A percentile compares a stretch with the other conserved stretches of the same genome.
Evolutionary conservation across 2,329 filamentous ascomycete genomes (phyloP).

Genomic region (Cladosporium velox): DNA sequence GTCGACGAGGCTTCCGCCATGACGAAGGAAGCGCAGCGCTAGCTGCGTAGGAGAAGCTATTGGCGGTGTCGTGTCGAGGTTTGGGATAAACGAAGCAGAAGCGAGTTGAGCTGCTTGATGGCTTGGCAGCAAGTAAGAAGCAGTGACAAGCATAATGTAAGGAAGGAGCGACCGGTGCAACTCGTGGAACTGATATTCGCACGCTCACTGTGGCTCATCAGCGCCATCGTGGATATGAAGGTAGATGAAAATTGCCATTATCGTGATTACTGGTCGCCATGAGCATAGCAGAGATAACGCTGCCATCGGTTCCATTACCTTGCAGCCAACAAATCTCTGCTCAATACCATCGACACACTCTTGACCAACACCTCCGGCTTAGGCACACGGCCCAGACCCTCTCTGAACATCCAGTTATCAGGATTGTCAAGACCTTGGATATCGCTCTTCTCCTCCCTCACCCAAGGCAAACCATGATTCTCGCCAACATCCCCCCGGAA

Average conservation of each 20-base stretch:
- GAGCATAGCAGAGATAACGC: neutral
- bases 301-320: neutral
- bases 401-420: conserved; percentile 12
- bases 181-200: no score
- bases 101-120: neutral
- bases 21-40: neutral
- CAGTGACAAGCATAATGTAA: neutral
- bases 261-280: neutral
- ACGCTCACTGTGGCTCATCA: neutral
- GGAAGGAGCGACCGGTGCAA: neutral
- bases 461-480: conserved; percentile 1
- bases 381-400: conserved; percentile 8
- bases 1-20: neutral
- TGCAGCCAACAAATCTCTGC: conserved; percentile 10
- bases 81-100: neutral
- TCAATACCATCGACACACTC: conserved; percentile 11
- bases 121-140: neutral
- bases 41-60: neutral
- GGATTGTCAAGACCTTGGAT: conserved; percentile 11
- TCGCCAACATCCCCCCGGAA: conserved; percentile 11
- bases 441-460: conserved; percentile 14
- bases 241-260: neutral
- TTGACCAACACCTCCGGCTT: conserved; percentile 11
- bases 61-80: neutral
- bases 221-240: neutral